phyloP scores from a whole-genome alignment of 2,329 filamentous ascomycete genomes.

The Aspergillus sojae region DNA sequence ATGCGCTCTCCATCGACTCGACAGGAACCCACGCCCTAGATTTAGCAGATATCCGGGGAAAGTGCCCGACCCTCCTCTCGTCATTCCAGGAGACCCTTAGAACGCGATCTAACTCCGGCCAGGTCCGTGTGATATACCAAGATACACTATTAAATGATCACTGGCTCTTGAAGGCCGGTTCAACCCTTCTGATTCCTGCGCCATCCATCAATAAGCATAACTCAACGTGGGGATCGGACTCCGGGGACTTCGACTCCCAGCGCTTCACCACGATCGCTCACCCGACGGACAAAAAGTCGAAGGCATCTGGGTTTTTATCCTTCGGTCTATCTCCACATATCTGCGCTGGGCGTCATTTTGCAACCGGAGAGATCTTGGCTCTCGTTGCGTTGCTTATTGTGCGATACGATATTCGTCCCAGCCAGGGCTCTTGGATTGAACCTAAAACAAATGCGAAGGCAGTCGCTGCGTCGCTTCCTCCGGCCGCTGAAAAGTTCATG shows the following conservation, averaged over 20 bases:
- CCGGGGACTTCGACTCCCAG: conserved; percentile 24
- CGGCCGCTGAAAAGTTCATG: background rate
- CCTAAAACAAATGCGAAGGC: background rate
- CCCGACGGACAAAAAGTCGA: conserved; percentile 15
- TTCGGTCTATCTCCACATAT: conserved; percentile 56
- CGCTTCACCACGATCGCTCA: conserved; percentile 21
- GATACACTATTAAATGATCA: conserved; percentile 39
- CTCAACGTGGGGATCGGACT: conserved; percentile 32
- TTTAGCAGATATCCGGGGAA: conserved; percentile 35
- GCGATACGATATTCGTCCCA: conserved; percentile 36
- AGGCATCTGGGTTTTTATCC: conserved; percentile 42
- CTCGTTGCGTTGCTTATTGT: conserved; percentile 38
- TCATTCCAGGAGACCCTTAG: conserved; percentile 43
- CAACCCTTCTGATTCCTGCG: conserved; percentile 39
- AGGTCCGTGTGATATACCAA: conserved; percentile 33
- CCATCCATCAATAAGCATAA: conserved; percentile 29
- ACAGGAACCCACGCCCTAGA: conserved; percentile 29
- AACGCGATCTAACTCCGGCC: conserved; percentile 25
- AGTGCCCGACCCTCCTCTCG: conserved; percentile 41
- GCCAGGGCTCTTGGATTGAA: conserved; percentile 23
- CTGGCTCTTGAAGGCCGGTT: conserved; percentile 43
- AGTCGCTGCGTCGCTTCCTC: background rate
- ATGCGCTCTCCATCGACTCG: conserved; percentile 27
- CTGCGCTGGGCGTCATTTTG: conserved; percentile 54
- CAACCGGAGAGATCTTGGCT: conserved; percentile 48